These are phyloP conservation scores for Phytopythium mirpurense DNA, from an alignment of 352 stramenopile species.

Conservation along the genomic window DNA sequence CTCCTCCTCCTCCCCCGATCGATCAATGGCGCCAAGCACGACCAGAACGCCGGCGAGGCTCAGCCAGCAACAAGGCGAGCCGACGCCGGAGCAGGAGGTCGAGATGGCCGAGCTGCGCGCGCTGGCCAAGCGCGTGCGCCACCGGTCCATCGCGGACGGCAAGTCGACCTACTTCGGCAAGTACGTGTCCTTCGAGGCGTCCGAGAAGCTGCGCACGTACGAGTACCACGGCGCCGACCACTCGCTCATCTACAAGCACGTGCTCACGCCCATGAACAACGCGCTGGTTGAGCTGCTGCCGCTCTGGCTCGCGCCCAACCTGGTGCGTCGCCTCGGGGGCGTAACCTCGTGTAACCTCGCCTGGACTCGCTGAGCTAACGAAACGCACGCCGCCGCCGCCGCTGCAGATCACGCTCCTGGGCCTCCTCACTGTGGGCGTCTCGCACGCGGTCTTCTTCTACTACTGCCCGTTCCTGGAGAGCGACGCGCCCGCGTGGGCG, in stretches of 20 bases:
- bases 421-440: conserved; percentile 53
- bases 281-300: conserved; percentile 77
- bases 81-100: conserved; percentile 13
- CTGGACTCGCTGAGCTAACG: conserved; percentile 43
- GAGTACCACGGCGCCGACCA: conserved; percentile 84
- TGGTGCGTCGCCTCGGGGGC: conserved; percentile 85
- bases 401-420: conserved; percentile 64
- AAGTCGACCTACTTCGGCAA: conserved; percentile 89
- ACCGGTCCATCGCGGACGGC: conserved; percentile 57
- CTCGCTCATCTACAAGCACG: conserved; percentile 84
- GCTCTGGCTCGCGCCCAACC: conserved; percentile 90
- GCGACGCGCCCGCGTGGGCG: conserved; percentile 66
- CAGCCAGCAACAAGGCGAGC: conserved; percentile 7
- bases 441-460: conserved; percentile 63
- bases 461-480: conserved; percentile 70
- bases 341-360: conserved; percentile 52
- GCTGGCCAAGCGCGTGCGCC: conserved; percentile 65
- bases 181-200: conserved; percentile 82
- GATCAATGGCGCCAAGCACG: conserved; percentile 7
- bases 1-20: background rate
- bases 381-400: conserved; percentile 80
- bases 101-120: conserved; percentile 20
- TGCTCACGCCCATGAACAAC: conserved; percentile 87
- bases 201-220: conserved; percentile 82
- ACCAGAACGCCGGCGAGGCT: conserved; percentile 1